phyloP scores from a whole-genome alignment of 2,329 filamentous ascomycete species.

The Diaporthe longicolla region DNA sequence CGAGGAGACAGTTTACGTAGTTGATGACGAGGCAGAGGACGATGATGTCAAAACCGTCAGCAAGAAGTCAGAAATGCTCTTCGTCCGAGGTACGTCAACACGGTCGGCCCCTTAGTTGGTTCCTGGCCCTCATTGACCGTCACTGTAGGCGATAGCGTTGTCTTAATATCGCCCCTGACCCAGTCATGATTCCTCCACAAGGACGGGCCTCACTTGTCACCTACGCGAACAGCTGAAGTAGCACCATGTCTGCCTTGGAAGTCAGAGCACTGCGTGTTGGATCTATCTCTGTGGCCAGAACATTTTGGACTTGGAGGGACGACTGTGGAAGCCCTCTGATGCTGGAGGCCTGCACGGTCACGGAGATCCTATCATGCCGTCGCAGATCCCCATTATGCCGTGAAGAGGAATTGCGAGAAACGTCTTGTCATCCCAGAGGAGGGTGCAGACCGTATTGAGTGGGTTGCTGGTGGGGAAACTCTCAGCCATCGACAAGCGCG shows the following conservation, averaged over 20 bases:
- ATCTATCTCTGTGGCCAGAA: background rate
- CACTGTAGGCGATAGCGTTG: constrained; percentile 49
- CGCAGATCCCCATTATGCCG: background rate
- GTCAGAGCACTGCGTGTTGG: background rate
- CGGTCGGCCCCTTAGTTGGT: background rate
- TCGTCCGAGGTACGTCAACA: constrained; percentile 86
- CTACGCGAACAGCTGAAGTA: constrained; percentile 2
- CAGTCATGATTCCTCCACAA: constrained; percentile 40
- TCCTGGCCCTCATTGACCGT: constrained; percentile 2
- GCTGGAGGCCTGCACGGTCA: background rate
- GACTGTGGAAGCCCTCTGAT: background rate
- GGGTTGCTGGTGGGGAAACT: background rate
- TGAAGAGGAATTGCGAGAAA: background rate
- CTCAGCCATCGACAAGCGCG: background rate
- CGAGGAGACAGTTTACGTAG: constrained; percentile 95
- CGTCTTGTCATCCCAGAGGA: background rate
- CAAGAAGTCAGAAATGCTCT: constrained; percentile 98
- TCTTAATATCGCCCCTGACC: constrained; percentile 49
- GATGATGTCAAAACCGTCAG: constrained; percentile 90
- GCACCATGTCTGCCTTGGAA: background rate
- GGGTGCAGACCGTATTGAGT: background rate
- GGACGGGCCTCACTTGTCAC: background rate
- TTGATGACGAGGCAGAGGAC: constrained; percentile 86
- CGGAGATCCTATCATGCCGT: background rate
- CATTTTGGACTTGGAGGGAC: background rate